phyloP scores from a whole-genome alignment of 441 rosid genomes.

The Jatropha podagrica region DNA sequence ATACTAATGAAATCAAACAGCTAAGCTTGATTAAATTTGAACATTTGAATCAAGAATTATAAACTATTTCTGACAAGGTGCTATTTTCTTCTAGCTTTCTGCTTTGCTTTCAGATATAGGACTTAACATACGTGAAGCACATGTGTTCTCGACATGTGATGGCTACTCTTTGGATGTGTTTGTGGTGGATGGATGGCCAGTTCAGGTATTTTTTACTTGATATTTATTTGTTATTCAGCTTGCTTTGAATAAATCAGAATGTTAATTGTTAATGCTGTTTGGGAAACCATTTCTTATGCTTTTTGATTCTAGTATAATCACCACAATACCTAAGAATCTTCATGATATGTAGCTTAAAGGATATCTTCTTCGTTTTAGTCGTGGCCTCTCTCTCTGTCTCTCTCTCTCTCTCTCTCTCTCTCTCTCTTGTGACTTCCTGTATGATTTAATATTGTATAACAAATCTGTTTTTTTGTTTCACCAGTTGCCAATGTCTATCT shows the following conservation, averaged over 20 bases:
- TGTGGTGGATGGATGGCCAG: slow-evolving; percentile 83
- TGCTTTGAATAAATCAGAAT: neutral
- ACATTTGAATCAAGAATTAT: slow-evolving; percentile 9
- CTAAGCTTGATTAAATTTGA: slow-evolving; percentile 11
- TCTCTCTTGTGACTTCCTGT: neutral
- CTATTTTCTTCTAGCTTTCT: slow-evolving; percentile 60
- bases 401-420: neutral
- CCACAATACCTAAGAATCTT: neutral
- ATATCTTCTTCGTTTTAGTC: neutral
- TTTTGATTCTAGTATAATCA: neutral
- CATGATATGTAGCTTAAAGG: neutral
- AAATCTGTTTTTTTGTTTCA: neutral
- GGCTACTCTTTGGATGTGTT: slow-evolving; percentile 83
- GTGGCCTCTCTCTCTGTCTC: neutral
- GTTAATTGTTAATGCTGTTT: slow-evolving; percentile 4
- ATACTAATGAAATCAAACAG: neutral
- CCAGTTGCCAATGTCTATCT: neutral
- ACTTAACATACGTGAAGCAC: slow-evolving; percentile 83
- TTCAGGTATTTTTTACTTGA: slow-evolving; percentile 45
- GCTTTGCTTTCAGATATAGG: slow-evolving; percentile 78
- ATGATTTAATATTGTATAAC: neutral
- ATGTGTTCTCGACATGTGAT: slow-evolving; percentile 75
- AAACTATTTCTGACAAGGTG: slow-evolving; percentile 29
- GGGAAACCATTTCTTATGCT: neutral
- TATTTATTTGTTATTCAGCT: slow-evolving; percentile 6